Conservation (phyloP, 495 filamentous ascomycete species). For the Aspergillus saccharolyticus region DNA sequence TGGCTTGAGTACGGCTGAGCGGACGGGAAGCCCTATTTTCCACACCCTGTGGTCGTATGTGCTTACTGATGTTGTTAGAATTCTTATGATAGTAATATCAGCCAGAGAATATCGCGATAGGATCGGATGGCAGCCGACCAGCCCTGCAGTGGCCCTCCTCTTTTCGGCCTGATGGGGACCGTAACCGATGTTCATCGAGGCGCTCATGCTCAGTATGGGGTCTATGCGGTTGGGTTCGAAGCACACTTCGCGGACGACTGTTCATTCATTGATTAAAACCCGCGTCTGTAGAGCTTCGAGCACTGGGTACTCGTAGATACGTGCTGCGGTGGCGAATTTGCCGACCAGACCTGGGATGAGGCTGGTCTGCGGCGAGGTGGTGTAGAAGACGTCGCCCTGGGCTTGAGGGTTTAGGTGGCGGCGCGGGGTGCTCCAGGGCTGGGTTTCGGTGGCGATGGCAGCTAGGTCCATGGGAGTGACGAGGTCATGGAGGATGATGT, state of each 20-base stretch:
- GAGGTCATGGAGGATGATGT: slow-evolving; percentile 26
- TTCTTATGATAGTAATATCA: too few species aligned
- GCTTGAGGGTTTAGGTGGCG: background rate
- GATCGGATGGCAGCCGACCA: too few species aligned
- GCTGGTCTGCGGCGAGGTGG: slow-evolving; percentile 14
- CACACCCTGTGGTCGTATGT: slow-evolving; percentile 4
- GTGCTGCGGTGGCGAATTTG: slow-evolving; percentile 27
- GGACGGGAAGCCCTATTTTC: slow-evolving; percentile 5
- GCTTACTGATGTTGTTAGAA: too few species aligned
- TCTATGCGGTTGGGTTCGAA: slow-evolving; percentile 16
- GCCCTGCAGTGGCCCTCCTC: too few species aligned
- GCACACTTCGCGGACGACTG: slow-evolving; percentile 10
- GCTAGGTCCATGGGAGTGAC: slow-evolving; percentile 13
- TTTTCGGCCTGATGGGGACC: too few species aligned
- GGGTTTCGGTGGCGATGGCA: slow-evolving; percentile 17
- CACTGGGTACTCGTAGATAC: slow-evolving; percentile 17
- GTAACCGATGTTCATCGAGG: slow-evolving; percentile 23
- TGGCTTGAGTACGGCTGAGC: slow-evolving; percentile 2
- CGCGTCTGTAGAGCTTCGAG: slow-evolving; percentile 20
- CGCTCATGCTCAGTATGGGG: slow-evolving; percentile 23
- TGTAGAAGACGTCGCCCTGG: slow-evolving; percentile 11
- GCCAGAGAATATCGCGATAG: too few species aligned
- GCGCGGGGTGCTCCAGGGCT: slow-evolving; percentile 9
- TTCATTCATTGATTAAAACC: slow-evolving; percentile 9
- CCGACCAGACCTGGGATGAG: slow-evolving; percentile 26